Evolutionary conservation across 495 filamentous ascomycete species (phyloP), one percentile per base, ranked within the genome.

Genomic region (Aspergillus carlsbadensis): DNA sequence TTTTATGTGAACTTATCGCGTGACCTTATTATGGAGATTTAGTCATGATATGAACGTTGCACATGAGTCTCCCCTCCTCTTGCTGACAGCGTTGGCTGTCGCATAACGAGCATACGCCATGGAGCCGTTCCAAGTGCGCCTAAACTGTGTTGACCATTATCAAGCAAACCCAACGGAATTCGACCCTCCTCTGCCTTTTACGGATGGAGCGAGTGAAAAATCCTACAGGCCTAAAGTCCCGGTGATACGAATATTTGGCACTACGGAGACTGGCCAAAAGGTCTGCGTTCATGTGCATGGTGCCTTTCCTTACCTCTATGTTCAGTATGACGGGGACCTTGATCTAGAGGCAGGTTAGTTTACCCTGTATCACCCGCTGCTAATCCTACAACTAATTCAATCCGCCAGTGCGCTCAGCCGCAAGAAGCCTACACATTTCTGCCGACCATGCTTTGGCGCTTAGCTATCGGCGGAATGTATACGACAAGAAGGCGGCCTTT

Each of bases 211-310:
- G 70, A 36, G 80, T 76, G 69, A 69, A 67, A 66, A 77, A 62
- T 58, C 86, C 59, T 67, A 79, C 50, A 79, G 81, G 34, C 85
- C 89, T 1, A 87, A 81, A 51, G 84, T 98, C 8, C 95, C 94
- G 1, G 85, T 98, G 20, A 87, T 98, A 46, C 85, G 94, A 58
- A 83, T 94, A 17, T 98, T 97, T 69, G 95, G 94, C 0, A 85
- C 91, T 5, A 96, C 94, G 2, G 95, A 97, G 69, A 90, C 91
- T 0, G 95, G 95, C 2, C 93, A 98, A 69, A 96, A 92, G 59
- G 90, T 98, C 14, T 98, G 94, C 74, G 91, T 91, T 20, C 94
- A 98, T 79, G 85, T 98, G 42, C 94, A 98, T 68, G 94, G 95
- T 57, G 93, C 87, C 26, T 91, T 98, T 65, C 94, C 95, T 5